phyloP scores from a whole-genome alignment of 225 moss, liverwort and hornwort genomes.

The Pseudisothecium myosuroides region DNA sequence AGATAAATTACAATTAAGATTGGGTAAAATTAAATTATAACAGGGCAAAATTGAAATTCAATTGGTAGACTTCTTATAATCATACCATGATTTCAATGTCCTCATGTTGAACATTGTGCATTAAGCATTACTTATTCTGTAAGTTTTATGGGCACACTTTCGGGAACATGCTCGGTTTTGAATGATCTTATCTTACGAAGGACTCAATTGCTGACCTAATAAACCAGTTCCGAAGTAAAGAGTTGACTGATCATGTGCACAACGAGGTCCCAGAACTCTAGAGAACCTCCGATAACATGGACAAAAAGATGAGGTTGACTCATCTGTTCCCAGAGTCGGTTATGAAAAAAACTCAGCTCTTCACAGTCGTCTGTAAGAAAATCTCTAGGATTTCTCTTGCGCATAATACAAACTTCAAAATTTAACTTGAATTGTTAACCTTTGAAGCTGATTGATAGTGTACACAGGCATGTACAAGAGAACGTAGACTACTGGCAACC shows the following conservation, averaged over 20 bases:
- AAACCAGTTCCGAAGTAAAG: neutral
- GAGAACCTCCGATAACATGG: neutral
- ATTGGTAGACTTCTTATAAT: neutral
- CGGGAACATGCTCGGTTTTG: neutral
- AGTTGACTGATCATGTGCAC: neutral
- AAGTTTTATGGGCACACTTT: neutral
- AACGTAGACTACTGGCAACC: neutral
- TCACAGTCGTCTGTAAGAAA: neutral
- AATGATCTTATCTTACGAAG: neutral
- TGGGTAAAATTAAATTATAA: neutral
- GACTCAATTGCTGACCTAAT: neutral
- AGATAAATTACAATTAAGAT: neutral
- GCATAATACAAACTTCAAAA: neutral
- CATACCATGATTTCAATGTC: too few species aligned
- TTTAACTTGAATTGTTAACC: neutral
- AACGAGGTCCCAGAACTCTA: neutral
- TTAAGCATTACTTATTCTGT: neutral
- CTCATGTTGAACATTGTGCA: neutral
- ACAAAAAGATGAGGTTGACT: neutral
- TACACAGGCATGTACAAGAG: conserved; percentile 7
- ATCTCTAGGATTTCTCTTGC: neutral
- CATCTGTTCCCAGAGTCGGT: neutral
- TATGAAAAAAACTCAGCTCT: neutral
- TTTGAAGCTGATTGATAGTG: neutral
- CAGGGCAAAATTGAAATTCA: neutral